Evolutionary conservation across 176 grass and related monocot genomes (phyloP).

Genomic region (Cenchrus americanus): DNA sequence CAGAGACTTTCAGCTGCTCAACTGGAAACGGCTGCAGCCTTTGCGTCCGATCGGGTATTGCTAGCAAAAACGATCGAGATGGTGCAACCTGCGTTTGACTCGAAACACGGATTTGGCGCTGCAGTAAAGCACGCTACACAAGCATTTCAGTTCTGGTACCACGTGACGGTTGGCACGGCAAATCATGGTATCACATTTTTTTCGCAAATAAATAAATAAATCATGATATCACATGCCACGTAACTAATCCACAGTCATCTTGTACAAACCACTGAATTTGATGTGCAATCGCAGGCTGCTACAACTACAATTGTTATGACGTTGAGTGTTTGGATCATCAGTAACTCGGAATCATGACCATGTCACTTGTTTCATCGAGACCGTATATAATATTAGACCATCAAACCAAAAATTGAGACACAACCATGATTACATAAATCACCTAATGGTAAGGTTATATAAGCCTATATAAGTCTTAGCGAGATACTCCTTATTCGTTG

Average conservation of each 20-base stretch:
- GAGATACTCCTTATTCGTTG: too few relatives aligned
- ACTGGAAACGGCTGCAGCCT: not conserved
- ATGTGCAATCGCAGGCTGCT: not conserved
- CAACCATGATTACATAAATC: too few relatives aligned
- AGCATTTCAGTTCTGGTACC: not conserved
- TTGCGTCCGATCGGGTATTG: constrained; percentile 17
- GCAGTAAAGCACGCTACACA: not conserved
- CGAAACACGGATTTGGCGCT: not conserved
- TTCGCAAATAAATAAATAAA: not conserved
- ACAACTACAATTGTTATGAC: not conserved
- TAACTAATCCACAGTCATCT: not conserved
- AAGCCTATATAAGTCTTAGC: too few relatives aligned
- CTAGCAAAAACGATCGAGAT: not conserved
- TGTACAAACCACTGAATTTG: not conserved
- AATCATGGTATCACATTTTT: not conserved
- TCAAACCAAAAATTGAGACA: too few relatives aligned
- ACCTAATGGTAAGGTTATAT: too few relatives aligned
- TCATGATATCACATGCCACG: not conserved
- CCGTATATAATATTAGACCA: too few relatives aligned
- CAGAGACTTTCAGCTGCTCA: not conserved
- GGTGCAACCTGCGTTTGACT: too few relatives aligned
- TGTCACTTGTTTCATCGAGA: too few relatives aligned
- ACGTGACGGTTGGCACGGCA: not conserved
- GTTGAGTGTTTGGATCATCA: not conserved
- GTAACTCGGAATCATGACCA: not conserved